Base-by-base conservation (phyloP, 2,329 filamentous ascomycete species). In the Fusarium nurragi region DNA sequence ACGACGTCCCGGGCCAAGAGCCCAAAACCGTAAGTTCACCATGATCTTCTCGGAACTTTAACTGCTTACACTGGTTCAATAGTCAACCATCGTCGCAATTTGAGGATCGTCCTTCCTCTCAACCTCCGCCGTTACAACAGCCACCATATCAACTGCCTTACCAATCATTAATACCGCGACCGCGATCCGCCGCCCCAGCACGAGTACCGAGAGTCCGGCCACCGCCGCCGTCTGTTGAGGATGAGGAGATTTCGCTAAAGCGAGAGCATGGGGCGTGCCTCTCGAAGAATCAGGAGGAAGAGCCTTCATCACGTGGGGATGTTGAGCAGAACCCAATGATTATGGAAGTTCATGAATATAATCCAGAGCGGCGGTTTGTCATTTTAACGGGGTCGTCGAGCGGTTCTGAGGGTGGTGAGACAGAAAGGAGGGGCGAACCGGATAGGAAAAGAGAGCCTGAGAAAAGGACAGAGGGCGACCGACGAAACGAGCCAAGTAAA, bases 291-390 rank as follows among this genome's bases (percentile, higher is more conserved):
- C 65, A 60, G 51, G 81, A 79, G 54, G 88, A 89, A 65, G 86
- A 89, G 56, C 82, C 85, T 25, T 81, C 82, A 46, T 83, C 84
- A 55, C 85, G 85, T 54, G 91, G 91, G 36, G 84, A 85, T 7
- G 76, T 89, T 56, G 89, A 93, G 49, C 91, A 94, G 71, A 78
- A 88, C 23, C 88, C 87, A 13, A 80, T 93, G 45, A 79, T 94
- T 22, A 77, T 89, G 53, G 87, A 90, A 54, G 84, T 90, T 49
- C 79, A 81, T 67, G 83, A 86, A 55, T 74, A 82, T 69, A 87
- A 87, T 65, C 81, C 83, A 6, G 90, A 92, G 73, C 83, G 86
- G 34, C 85, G 89, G 36, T 92, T 89, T 68, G 86, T 91, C 10
- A 76, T 90, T 34, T 77, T 90, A 23, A 75, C 79, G 38, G 76